Conservation (phyloP, 805 yeast species). For the Brettanomyces anomalus region DNA sequence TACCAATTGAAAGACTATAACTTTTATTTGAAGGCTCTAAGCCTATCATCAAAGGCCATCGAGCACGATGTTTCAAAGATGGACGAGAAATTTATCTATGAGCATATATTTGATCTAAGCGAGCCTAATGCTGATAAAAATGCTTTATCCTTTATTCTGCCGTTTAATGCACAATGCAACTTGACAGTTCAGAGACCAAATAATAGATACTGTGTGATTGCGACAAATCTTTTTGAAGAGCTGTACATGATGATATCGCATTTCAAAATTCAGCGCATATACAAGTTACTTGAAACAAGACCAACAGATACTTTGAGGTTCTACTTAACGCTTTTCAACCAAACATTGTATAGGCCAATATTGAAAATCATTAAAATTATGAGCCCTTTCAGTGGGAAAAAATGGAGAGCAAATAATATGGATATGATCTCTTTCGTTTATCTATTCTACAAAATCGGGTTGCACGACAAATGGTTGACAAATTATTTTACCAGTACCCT, state of each 20-base stretch:
- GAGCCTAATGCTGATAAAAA: conserved; percentile 7
- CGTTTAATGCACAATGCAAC: conserved; percentile 21
- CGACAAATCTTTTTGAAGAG: conserved; percentile 44
- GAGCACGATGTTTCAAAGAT: conserved; percentile 3
- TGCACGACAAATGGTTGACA: conserved; percentile 85
- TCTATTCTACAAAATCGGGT: conserved; percentile 57
- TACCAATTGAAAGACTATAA: conserved; percentile 19
- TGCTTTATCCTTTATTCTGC: conserved; percentile 17
- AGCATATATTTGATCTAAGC: conserved; percentile 12
- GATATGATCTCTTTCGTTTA: conserved; percentile 84
- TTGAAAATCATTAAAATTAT: conserved; percentile 68
- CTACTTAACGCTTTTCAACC: conserved; percentile 51
- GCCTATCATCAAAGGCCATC: conserved; percentile 7
- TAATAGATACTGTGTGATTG: conserved; percentile 35
- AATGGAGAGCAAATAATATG: conserved; percentile 92
- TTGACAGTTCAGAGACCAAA: conserved; percentile 17
- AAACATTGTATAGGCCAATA: conserved; percentile 56
- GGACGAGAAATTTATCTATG: conserved; percentile 9
- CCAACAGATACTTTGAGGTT: conserved; percentile 56
- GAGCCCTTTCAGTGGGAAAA: conserved; percentile 85
- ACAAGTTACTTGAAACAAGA: conserved; percentile 51
- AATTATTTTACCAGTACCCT: conserved; percentile 71
- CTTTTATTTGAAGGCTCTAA: conserved; percentile 16
- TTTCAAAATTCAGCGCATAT: conserved; percentile 65
- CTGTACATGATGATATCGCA: conserved; percentile 47